Evolutionary conservation across 1,284 basidiomycete genomes (phyloP).

Genomic region (Meripilus lineatus): DNA sequence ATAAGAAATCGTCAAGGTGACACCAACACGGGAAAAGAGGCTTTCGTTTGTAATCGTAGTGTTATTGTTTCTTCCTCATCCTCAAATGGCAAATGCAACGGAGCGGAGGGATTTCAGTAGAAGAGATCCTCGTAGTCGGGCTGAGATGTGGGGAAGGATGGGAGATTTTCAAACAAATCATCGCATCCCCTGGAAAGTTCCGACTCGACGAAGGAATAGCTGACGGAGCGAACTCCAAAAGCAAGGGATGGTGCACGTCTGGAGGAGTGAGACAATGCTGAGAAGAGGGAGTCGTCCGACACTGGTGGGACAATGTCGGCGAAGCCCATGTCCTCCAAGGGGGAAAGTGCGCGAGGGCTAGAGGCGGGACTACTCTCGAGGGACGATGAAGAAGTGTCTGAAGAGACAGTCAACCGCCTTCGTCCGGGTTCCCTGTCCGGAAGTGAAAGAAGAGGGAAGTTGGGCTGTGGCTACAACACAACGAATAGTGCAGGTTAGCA

Average conservation of each 20-base stretch:
- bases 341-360: conserved; percentile 37
- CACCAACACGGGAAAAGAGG: too few relatives aligned
- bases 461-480: conserved; percentile 32
- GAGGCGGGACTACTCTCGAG: conserved; percentile 54
- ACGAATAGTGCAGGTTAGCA: too few relatives aligned
- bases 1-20: too few relatives aligned
- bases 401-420: conserved; percentile 30
- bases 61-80: too few relatives aligned
- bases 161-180: conserved; percentile 20
- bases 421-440: conserved; percentile 45
- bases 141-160: conserved; percentile 20
- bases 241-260: conserved; percentile 10
- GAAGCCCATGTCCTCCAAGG: conserved; percentile 26
- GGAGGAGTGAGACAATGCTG: conserved; percentile 13
- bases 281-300: conserved; percentile 14
- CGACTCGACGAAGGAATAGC: conserved; percentile 24
- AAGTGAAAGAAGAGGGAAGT: conserved; percentile 49
- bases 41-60: too few relatives aligned
- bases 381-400: conserved; percentile 48
- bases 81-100: too few relatives aligned
- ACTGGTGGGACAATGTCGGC: conserved; percentile 21
- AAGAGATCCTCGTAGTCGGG: conserved; percentile 23
- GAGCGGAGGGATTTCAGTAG: conserved; percentile 12
- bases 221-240: conserved; percentile 16
- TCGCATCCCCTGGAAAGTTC: conserved; percentile 13